Conservation (phyloP, 225 moss, liverwort and hornwort genomes). For the Asterella californica region DNA sequence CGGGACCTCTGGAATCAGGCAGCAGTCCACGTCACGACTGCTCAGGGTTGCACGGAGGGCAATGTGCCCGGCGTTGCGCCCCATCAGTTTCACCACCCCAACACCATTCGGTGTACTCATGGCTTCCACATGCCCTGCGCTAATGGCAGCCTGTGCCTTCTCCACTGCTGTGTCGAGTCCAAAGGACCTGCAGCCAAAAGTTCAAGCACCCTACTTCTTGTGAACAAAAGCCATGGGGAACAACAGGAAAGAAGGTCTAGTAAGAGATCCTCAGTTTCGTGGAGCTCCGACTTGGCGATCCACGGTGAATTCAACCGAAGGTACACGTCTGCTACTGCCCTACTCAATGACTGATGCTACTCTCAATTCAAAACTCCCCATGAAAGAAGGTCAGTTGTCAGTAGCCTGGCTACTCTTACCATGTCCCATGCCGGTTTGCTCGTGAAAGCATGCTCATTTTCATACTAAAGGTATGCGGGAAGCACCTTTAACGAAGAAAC, state of each 20-base stretch:
- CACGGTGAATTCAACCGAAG: too few species aligned
- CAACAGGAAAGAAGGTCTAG: not conserved
- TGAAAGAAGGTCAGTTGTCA: too few species aligned
- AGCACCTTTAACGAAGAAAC: too few species aligned
- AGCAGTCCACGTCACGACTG: conserved; percentile 80
- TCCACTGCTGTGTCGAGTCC: conserved; percentile 84
- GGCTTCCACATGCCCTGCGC: conserved; percentile 73
- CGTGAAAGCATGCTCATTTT: too few species aligned
- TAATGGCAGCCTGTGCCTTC: conserved; percentile 74
- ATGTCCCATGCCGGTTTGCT: too few species aligned
- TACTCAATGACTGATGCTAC: too few species aligned
- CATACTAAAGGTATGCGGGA: too few species aligned
- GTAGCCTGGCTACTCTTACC: too few species aligned
- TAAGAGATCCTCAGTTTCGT: not conserved
- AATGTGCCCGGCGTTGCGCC: conserved; percentile 77
- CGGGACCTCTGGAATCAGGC: conserved; percentile 76
- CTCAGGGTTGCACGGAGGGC: conserved; percentile 76
- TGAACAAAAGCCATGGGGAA: not conserved
- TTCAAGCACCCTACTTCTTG: not conserved
- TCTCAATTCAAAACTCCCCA: too few species aligned
- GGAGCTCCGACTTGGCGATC: too few species aligned
- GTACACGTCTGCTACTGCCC: too few species aligned
- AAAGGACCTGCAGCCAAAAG: conserved; percentile 63
- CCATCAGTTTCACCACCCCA: conserved; percentile 84
- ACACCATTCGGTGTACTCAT: conserved; percentile 77